Base-by-base conservation (phyloP, 2,329 filamentous ascomycete species). In the Colletotrichum sidae region DNA sequence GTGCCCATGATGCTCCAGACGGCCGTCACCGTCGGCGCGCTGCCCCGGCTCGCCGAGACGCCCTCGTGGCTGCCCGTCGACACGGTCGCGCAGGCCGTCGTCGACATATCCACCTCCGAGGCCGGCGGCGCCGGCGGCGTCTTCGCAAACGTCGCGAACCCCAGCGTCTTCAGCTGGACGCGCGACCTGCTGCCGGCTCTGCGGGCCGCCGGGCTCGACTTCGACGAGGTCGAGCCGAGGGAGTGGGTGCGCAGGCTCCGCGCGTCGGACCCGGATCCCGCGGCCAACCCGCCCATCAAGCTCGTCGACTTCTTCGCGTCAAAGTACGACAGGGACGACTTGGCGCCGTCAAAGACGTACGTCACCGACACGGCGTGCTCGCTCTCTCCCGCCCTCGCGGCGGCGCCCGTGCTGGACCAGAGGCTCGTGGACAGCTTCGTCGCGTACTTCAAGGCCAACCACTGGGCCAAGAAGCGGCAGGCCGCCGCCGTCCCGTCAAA, bases 1-100 rank as follows among this genome's bases (percentile, higher is more conserved):
- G 84, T 86, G 25, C 82, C 86, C 0, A 69, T 87, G 46, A 80
- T 87, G 71, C 72, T 88, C 0, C 81, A 80, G 39, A 80, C 76
- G 2, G 81, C 81, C 0, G 71, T 71, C 1, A 80, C 82, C 0
- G 76, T 81, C 2, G 80, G 80, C 1, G 73, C 76, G 0, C 72
- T 87, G 4, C 84, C 84, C 2, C 71, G 72, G 9, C 73, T 88
- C 2, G 72, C 79, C 2, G 83, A 86, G 72, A 75, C 71, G 1
- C 76, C 77, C 4, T 77, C 76, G 0, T 85, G 82, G 82, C 68
- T 84, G 6, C 81, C 81, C 0, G 82, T 83, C 1, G 80, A 85
- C 53, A 70, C 74, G 1, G 80, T 82, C 17, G 82, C 82, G 0
- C 70, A 71, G 17, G 75, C 78, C 0, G 71, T 83, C 2, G 46